Percentiles rank a stretch among this genome's conserved stretches.
These are phyloP conservation scores for Roridomyces roridus DNA, from an alignment of 768 basidiomycete species.

Conservation along the genomic window DNA sequence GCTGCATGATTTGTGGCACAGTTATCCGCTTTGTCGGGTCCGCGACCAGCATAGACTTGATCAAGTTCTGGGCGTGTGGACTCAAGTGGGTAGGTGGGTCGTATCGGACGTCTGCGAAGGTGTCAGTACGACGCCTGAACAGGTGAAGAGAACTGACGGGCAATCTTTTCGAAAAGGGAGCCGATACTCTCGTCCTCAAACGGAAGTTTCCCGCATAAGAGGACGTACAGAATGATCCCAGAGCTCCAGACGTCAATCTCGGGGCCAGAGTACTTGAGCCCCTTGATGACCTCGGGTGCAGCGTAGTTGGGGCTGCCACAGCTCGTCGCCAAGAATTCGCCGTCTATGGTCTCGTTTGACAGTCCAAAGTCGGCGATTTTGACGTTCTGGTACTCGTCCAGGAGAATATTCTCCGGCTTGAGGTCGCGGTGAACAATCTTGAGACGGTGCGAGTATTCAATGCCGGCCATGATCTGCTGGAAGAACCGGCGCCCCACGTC, in stretches of 20 bases:
- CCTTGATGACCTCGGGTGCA: conserved; percentile 96
- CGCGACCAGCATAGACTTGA: conserved; percentile 89
- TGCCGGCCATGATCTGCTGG: conserved; percentile 97
- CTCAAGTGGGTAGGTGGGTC: conserved; percentile 85
- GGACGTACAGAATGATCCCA: conserved; percentile 98
- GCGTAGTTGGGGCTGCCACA: conserved; percentile 99
- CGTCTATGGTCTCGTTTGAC: conserved; percentile 94
- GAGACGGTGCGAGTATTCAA: conserved; percentile 95
- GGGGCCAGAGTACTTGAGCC: conserved; percentile 94
- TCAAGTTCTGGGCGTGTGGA: conserved; percentile 76
- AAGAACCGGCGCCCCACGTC: conserved; percentile 91
- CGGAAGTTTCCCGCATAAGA: conserved; percentile 93
- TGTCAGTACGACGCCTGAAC: conserved; percentile 14
- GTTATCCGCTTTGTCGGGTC: conserved; percentile 97
- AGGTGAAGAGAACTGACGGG: conserved; percentile 57
- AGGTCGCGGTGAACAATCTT: conserved; percentile 98
- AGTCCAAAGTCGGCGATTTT: conserved; percentile 99
- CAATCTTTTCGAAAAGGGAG: conserved; percentile 91
- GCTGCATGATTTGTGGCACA: conserved; percentile 86
- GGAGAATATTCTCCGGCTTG: conserved; percentile 94
- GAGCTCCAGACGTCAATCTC: conserved; percentile 99
- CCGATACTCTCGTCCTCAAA: conserved; percentile 99
- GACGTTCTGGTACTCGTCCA: conserved; percentile 86
- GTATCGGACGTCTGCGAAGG: conserved; percentile 76
- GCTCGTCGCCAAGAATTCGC: conserved; percentile 95